phyloP scores from a whole-genome alignment of 73 alveolate genomes.

The Paramecium octaurelia region DNA sequence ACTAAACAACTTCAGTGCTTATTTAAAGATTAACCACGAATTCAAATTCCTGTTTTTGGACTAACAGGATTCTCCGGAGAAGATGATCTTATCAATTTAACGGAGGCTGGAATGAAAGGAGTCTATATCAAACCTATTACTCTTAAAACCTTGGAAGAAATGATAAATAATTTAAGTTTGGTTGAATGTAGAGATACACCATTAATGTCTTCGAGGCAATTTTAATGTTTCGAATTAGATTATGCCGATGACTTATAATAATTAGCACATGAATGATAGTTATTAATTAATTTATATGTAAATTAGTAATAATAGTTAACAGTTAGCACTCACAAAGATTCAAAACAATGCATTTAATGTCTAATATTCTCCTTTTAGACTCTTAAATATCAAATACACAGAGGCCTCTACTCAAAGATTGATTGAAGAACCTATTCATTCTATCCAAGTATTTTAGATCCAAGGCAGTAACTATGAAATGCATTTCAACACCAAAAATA shows the following conservation, averaged over 20 bases:
- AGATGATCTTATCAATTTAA: not conserved
- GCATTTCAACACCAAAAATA: not conserved
- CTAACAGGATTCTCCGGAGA: constrained; percentile 46
- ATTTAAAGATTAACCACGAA: not conserved
- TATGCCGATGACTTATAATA: not conserved
- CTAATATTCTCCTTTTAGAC: constrained; percentile 5
- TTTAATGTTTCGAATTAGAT: not conserved
- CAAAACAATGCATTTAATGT: constrained; percentile 6
- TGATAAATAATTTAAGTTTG: not conserved
- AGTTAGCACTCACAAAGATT: not conserved
- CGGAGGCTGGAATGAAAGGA: constrained; percentile 30
- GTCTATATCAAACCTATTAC: constrained; percentile 1
- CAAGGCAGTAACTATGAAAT: not conserved
- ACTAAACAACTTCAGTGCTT: not conserved
- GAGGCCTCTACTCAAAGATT: not conserved
- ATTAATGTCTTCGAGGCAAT: not conserved
- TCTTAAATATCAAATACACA: not conserved
- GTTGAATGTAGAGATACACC: not conserved
- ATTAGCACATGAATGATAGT: not conserved
- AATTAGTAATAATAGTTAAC: not conserved
- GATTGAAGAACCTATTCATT: not conserved
- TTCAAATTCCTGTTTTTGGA: constrained; percentile 16
- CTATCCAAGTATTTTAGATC: not conserved
- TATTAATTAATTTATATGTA: not conserved
- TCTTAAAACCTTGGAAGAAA: not conserved